Conservation (phyloP, 192 early-diverging fungal species). For the Backusella circina region DNA sequence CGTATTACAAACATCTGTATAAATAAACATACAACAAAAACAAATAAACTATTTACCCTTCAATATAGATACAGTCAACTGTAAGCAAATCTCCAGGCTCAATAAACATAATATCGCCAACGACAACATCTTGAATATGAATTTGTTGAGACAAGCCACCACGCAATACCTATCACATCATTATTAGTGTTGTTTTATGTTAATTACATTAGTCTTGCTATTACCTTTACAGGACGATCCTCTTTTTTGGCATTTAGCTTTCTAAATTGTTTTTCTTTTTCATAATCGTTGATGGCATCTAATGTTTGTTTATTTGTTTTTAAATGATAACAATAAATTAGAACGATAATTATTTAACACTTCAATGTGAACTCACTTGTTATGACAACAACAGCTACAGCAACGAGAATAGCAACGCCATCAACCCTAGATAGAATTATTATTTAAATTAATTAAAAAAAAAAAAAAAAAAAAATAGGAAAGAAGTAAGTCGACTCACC, state of each 20-base stretch:
- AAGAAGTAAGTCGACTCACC: conserved; percentile 24
- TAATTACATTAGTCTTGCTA: neutral
- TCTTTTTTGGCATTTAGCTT: conserved; percentile 87
- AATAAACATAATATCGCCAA: conserved; percentile 87
- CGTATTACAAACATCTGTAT: neutral
- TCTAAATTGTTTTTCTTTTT: conserved; percentile 87
- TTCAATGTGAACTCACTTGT: conserved; percentile 41
- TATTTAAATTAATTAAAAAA: neutral
- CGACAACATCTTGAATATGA: conserved; percentile 76
- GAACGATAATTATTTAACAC: neutral
- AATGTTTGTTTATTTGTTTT: neutral
- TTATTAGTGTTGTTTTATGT: neutral
- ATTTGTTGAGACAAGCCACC: conserved; percentile 72
- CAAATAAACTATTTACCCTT: conserved; percentile 26
- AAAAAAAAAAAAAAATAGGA: neutral
- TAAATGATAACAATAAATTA: neutral
- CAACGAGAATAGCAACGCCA: conserved; percentile 81
- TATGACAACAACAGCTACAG: conserved; percentile 89
- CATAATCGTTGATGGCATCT: conserved; percentile 84
- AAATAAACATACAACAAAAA: neutral
- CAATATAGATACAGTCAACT: conserved; percentile 84
- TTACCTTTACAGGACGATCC: conserved; percentile 69
- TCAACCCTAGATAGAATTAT: conserved; percentile 28
- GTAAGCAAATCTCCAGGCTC: conserved; percentile 91
- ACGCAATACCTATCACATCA: conserved; percentile 55